Conservation (phyloP, 352 stramenopile genomes). For the Saprolegnia diclina region DNA sequence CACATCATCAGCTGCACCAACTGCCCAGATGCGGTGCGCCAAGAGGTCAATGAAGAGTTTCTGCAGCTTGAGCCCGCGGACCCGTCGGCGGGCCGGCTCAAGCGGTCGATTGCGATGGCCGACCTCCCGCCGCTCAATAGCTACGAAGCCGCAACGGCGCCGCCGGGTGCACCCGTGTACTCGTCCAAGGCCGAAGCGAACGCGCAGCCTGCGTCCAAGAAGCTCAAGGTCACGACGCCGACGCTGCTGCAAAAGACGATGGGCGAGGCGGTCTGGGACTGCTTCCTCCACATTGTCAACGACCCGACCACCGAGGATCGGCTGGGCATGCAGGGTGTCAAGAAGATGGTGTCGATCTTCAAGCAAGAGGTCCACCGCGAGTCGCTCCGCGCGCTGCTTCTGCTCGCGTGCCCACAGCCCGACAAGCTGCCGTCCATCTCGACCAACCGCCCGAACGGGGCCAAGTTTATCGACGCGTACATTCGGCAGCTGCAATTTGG, state of each 20-base stretch:
- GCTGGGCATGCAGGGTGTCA: slow-evolving; percentile 20
- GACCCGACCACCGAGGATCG: slow-evolving; percentile 23
- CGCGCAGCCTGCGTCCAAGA: neutral
- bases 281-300: slow-evolving; percentile 25
- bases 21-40: neutral
- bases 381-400: slow-evolving; percentile 15
- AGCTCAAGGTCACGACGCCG: slow-evolving; percentile 4
- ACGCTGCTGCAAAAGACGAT: slow-evolving; percentile 17
- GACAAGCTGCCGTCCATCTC: slow-evolving; percentile 8
- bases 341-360: slow-evolving; percentile 27
- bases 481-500: slow-evolving; percentile 18
- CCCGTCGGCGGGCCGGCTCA: neutral
- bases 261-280: slow-evolving; percentile 22
- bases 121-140: neutral
- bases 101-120: neutral
- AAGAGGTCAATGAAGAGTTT: slow-evolving; percentile 5
- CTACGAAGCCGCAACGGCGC: neutral
- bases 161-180: neutral
- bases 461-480: slow-evolving; percentile 25
- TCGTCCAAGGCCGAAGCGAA: neutral
- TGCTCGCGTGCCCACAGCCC: slow-evolving; percentile 9
- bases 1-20: slow-evolving; percentile 18
- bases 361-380: slow-evolving; percentile 17
- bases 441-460: slow-evolving; percentile 6
- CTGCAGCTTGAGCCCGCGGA: neutral